Evolutionary conservation across 1,139 yeast genomes (phyloP), one percentile per base, ranked within the genome.

Genomic region (Debaryomyces psychrophilus): DNA sequence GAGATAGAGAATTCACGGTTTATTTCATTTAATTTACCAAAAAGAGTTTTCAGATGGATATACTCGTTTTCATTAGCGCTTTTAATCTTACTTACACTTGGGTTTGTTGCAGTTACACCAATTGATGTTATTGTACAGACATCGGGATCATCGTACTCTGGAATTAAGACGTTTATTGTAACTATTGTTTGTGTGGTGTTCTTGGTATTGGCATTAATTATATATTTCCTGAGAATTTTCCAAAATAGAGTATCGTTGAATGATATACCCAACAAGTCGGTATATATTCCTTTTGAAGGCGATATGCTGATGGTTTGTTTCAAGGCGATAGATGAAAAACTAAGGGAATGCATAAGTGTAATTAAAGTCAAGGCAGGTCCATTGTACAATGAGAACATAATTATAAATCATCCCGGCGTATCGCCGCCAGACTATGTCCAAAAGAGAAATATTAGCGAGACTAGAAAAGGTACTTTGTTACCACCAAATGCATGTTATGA

Each of bases 61-160:
- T 83, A 83, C 58, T 76, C 83, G 37, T 68, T 78, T 37, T 80
- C 89, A 12, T 68, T 82, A 46, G 66, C 76, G 15, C 59, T 83
- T n/a, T 68, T 82, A 35, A 59, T 82, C 37, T 55, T 81, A 3
- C 57, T 83, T 23, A 69, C 81, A 41, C 59, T 81, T 28, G 87
- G 82, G 2, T 77, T 87, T 48, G 69, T 84, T 8, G 71, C 85
- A 2, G 87, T 85, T 6, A 77, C 90, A 0, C 90, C 90, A 1
- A 75, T 86, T n/a, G 95, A 88, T 64, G 83, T 87, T 41, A 77
- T 87, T 50, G 80, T 81, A 1, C 92, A 85, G 63, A 83, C 92
- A 2, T 62, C 77, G 1, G 70, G 77, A 36, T 67, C 81, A 1
- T 68, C 79, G 17, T 80, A 80, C 47, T 81, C 80, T 52, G 83